Evolutionary conservation across 2,329 filamentous ascomycete genomes (phyloP).

Genomic region (Aureobasidium mangrovei): DNA sequence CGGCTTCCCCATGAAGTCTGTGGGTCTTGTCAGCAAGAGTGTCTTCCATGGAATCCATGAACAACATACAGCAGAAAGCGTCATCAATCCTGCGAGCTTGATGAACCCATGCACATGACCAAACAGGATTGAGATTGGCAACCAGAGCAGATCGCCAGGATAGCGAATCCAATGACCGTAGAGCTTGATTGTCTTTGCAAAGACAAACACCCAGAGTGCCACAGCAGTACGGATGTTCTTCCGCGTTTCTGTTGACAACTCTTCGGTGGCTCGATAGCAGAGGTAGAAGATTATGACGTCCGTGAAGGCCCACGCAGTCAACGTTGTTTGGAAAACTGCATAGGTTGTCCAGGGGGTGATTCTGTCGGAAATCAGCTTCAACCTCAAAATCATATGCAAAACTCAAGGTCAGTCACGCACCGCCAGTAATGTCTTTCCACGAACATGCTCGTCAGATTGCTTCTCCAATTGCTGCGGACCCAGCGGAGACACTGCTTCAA

Average conservation of each 20-base stretch:
- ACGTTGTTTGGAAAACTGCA: conserved; percentile 82
- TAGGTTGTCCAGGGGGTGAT: conserved; percentile 92
- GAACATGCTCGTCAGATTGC: conserved; percentile 85
- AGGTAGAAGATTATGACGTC: conserved; percentile 65
- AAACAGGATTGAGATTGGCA: conserved; percentile 81
- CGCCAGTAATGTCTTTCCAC: conserved; percentile 75
- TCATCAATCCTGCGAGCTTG: conserved; percentile 80
- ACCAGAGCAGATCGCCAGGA: conserved; percentile 67
- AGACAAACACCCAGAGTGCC: conserved; percentile 62
- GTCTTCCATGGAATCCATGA: not conserved
- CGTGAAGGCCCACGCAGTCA: conserved; percentile 79
- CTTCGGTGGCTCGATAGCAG: conserved; percentile 58
- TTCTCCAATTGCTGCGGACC: conserved; percentile 96
- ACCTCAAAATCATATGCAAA: not conserved
- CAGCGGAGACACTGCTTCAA: conserved; percentile 88
- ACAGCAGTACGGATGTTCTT: conserved; percentile 51
- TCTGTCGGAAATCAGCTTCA: conserved; percentile 38
- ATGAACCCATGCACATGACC: conserved; percentile 89
- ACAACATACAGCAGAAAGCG: conserved; percentile 33
- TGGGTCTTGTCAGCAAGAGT: not conserved
- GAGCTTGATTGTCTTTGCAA: conserved; percentile 87
- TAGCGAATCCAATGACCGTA: conserved; percentile 78
- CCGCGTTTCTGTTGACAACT: conserved; percentile 21
- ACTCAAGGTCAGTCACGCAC: conserved; percentile 46
- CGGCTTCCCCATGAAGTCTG: conserved; percentile 95